A percentile compares a stretch with the other conserved stretches of the same genome.
phyloP scores from a whole-genome alignment of 108 stramenopile species.

The Pseudonitzschia multistriata region DNA sequence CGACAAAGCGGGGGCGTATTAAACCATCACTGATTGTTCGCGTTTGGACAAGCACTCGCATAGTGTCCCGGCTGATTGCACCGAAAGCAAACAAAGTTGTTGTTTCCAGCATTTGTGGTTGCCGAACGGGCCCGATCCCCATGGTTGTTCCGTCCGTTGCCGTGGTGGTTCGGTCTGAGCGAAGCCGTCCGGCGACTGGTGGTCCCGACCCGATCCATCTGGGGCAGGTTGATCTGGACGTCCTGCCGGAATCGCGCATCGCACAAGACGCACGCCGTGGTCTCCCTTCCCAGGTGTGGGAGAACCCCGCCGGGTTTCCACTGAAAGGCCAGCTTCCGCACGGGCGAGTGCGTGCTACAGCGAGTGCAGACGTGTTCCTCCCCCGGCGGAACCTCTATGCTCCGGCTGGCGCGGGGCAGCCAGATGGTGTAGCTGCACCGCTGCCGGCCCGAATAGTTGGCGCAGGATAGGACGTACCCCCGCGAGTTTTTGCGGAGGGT shows the following conservation, averaged over 20 bases:
- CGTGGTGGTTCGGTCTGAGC: background rate
- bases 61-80: slow-evolving; percentile 55
- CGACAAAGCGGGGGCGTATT: background rate
- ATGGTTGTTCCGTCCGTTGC: background rate
- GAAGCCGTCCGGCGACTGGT: slow-evolving; percentile 11
- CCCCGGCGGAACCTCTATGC: slow-evolving; percentile 43
- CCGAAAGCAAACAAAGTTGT: slow-evolving; percentile 36
- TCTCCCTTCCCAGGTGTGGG: slow-evolving; percentile 63
- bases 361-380: slow-evolving; percentile 41
- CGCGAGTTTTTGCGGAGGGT: slow-evolving; percentile 48
- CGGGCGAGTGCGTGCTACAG: slow-evolving; percentile 49
- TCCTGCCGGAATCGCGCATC: slow-evolving; percentile 67
- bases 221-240: slow-evolving; percentile 61
- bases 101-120: background rate
- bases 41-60: slow-evolving; percentile 50
- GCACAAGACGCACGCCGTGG: slow-evolving; percentile 70
- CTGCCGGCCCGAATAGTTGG: slow-evolving; percentile 45
- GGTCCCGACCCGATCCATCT: slow-evolving; percentile 57
- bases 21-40: background rate
- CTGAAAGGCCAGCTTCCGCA: slow-evolving; percentile 61
- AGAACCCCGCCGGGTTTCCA: slow-evolving; percentile 86
- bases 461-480: slow-evolving; percentile 65
- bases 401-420: slow-evolving; percentile 62
- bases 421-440: slow-evolving; percentile 70
- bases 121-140: background rate